Evolutionary conservation across 495 filamentous ascomycete species (phyloP).

Genomic region (Aspergillus nanangensis): DNA sequence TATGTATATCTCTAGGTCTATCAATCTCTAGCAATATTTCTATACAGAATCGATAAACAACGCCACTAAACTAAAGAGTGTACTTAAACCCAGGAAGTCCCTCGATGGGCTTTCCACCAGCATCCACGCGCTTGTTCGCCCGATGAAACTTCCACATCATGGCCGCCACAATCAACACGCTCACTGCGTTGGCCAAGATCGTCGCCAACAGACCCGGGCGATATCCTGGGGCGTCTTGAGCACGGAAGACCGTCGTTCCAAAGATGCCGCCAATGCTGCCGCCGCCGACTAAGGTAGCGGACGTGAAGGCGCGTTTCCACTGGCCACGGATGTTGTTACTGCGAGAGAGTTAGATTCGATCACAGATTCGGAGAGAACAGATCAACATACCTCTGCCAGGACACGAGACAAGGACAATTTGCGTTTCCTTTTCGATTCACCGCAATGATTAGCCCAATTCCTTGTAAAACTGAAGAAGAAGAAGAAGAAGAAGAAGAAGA

Average conservation of each 20-base stretch:
- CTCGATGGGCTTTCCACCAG: conserved; percentile 44
- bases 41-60: no score
- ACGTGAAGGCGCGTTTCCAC: conserved; percentile 55
- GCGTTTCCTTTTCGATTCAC: no score
- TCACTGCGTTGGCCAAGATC: conserved; percentile 28
- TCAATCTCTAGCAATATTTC: no score
- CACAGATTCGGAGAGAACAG: conserved; percentile 37
- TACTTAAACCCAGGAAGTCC: conserved; percentile 27
- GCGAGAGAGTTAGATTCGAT: no score
- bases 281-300: conserved; percentile 38
- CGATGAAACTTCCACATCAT: conserved; percentile 19
- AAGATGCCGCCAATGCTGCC: conserved; percentile 52
- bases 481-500: no score
- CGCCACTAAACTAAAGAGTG: conserved; percentile 9
- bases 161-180: conserved; percentile 21
- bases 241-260: conserved; percentile 47
- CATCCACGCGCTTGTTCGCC: conserved; percentile 45
- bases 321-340: conserved; percentile 56
- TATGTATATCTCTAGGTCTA: no score
- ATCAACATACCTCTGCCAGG: conserved; percentile 10
- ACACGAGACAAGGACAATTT: conserved; percentile 12
- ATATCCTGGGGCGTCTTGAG: conserved; percentile 46
- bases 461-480: no score
- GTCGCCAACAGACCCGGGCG: conserved; percentile 38
- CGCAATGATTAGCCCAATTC: no score